Percentiles rank a stretch among this genome's conserved stretches.
Conservation (phyloP, 2,329 filamentous ascomycete species). For the Elsinoe fawcettii region DNA sequence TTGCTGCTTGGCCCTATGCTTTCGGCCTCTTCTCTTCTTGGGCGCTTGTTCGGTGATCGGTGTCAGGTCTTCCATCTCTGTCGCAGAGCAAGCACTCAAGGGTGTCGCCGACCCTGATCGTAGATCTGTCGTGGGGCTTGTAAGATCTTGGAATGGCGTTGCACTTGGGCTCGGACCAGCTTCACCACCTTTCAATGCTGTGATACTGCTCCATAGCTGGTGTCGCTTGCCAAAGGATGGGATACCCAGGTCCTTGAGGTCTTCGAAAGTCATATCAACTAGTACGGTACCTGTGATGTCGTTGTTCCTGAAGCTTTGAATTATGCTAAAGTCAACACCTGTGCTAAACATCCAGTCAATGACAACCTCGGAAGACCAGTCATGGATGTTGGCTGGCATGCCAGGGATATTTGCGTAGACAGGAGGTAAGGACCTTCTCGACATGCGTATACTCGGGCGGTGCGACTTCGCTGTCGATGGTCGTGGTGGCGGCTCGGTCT, state of each 20-base stretch:
- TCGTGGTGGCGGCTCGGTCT: conserved; percentile 41
- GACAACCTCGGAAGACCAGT: conserved; percentile 69
- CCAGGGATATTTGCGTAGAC: conserved; percentile 15
- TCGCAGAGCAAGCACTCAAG: conserved; percentile 19
- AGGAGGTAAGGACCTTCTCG: conserved; percentile 6
- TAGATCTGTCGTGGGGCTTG: conserved; percentile 18
- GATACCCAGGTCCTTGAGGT: conserved; percentile 73
- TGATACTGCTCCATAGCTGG: conserved; percentile 72
- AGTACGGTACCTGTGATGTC: conserved; percentile 86
- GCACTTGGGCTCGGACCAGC: conserved; percentile 36
- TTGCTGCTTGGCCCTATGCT: conserved; percentile 45
- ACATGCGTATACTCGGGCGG: conserved; percentile 19
- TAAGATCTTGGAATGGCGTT: conserved; percentile 41
- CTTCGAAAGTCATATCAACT: conserved; percentile 85
- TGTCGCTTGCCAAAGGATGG: conserved; percentile 74
- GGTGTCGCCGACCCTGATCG: background rate
- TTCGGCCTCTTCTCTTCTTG: conserved; percentile 35
- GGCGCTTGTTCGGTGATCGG: conserved; percentile 29
- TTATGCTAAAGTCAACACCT: conserved; percentile 67
- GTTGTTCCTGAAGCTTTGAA: conserved; percentile 81
- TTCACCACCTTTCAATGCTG: conserved; percentile 51
- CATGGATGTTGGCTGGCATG: conserved; percentile 42
- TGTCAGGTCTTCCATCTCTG: conserved; percentile 24
- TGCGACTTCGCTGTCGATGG: conserved; percentile 37
- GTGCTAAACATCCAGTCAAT: conserved; percentile 80